Conservation (phyloP, 352 stramenopile genomes). For the Pythium myriotylum region DNA sequence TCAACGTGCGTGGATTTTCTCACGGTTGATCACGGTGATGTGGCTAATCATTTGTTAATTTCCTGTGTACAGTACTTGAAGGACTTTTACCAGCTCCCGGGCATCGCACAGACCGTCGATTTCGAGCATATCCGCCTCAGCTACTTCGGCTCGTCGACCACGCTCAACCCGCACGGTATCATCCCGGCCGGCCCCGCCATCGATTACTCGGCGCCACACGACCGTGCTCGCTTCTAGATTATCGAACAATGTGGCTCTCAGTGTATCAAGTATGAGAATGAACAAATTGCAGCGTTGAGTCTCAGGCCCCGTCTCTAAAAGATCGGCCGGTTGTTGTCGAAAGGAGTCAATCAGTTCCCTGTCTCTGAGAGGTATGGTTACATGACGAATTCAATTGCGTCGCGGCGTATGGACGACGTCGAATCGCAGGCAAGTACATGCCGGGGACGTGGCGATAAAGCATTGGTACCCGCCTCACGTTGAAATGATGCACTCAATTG, state of each 20-base stretch:
- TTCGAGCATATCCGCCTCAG: conserved; percentile 53
- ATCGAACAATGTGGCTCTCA: conserved; percentile 7
- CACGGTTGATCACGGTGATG: neutral
- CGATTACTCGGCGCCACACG: conserved; percentile 35
- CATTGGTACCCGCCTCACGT: too few species aligned
- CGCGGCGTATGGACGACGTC: too few species aligned
- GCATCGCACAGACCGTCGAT: conserved; percentile 41
- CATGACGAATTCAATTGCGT: too few species aligned
- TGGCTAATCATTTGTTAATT: too few species aligned
- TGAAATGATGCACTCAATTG: too few species aligned
- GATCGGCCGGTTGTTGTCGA: too few species aligned
- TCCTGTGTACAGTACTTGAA: conserved; percentile 54
- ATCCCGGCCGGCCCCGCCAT: conserved; percentile 33
- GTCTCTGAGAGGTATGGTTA: too few species aligned
- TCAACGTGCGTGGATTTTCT: conserved; percentile 34
- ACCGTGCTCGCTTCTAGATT: conserved; percentile 37
- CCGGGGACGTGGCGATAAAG: too few species aligned
- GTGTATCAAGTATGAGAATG: neutral
- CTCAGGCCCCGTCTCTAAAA: too few species aligned
- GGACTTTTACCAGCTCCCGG: conserved; percentile 50
- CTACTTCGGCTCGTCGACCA: conserved; percentile 57
- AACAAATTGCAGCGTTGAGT: neutral
- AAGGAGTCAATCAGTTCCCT: too few species aligned
- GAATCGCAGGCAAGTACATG: too few species aligned
- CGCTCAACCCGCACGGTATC: conserved; percentile 55